Conservation (phyloP, 83 land plant genomes). For the Thuja plicata region DNA sequence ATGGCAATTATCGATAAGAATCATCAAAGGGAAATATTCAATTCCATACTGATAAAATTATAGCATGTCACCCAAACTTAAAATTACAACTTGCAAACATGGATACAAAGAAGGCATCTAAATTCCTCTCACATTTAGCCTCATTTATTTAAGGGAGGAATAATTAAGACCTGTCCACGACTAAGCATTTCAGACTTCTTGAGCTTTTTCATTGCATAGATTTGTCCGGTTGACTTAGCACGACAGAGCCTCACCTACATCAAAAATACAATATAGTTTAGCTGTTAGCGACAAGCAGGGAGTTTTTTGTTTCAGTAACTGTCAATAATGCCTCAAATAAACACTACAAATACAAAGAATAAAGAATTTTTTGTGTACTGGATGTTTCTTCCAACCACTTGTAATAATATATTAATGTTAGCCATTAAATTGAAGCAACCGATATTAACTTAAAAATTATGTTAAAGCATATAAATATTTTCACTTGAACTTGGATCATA, state of each 20-base stretch:
- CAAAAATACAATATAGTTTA: neutral
- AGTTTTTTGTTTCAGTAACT: neutral
- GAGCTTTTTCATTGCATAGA: slow-evolving; percentile 83
- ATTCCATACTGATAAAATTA: neutral
- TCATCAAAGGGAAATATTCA: neutral
- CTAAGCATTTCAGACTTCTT: slow-evolving; percentile 81
- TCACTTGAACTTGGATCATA: neutral
- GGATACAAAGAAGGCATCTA: neutral
- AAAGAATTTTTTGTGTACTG: neutral
- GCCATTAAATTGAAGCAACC: neutral
- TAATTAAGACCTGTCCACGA: slow-evolving; percentile 47
- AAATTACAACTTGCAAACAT: neutral
- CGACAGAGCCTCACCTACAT: slow-evolving; percentile 76
- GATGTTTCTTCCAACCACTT: neutral
- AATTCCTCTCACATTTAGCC: neutral
- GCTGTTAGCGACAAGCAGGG: neutral
- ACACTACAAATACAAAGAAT: neutral
- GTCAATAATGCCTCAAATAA: neutral
- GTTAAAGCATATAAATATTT: neutral
- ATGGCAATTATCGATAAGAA: neutral
- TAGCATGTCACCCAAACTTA: neutral
- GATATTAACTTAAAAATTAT: neutral
- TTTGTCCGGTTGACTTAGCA: slow-evolving; percentile 64
- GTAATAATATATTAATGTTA: neutral
- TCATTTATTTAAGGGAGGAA: neutral